Percentiles rank a stretch among this genome's conserved stretches.
These are phyloP conservation scores for Kuraishia molischiana DNA, from an alignment of 805 yeast genomes.

Conservation along the genomic window DNA sequence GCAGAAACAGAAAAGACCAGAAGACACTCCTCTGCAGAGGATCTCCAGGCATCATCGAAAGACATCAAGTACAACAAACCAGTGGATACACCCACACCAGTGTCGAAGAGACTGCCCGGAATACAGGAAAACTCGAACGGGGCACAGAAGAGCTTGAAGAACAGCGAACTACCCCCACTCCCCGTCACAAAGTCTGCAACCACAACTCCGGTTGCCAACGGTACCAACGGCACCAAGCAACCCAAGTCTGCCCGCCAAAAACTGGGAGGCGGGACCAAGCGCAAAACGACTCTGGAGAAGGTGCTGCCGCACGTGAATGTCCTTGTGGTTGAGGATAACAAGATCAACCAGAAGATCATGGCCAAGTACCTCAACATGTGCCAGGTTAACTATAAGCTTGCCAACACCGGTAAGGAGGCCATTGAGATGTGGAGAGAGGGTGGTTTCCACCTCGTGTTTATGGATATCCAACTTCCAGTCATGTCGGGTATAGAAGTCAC, in stretches of 20 bases:
- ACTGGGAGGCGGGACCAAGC: slow-evolving; percentile 3
- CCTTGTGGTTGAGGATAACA: slow-evolving; percentile 91
- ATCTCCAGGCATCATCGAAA: not conserved
- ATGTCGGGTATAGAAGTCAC: slow-evolving; percentile 95
- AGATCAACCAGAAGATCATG: slow-evolving; percentile 85
- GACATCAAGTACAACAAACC: not conserved
- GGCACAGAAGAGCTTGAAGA: not conserved
- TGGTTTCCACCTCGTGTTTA: slow-evolving; percentile 86
- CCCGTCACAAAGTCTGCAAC: not conserved
- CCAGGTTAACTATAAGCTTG: slow-evolving; percentile 74
- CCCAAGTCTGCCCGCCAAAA: not conserved
- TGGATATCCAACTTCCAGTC: slow-evolving; percentile 97
- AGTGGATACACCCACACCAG: not conserved
- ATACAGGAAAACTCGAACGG: not conserved
- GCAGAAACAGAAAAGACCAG: slow-evolving; percentile 1
- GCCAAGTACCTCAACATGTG: slow-evolving; percentile 83
- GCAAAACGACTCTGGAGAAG: slow-evolving; percentile 36
- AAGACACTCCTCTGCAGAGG: not conserved
- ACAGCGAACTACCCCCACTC: not conserved
- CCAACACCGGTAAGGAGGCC: slow-evolving; percentile 92
- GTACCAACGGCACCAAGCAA: not conserved
- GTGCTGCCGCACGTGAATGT: slow-evolving; percentile 87
- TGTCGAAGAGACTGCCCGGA: not conserved
- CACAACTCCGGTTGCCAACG: not conserved
- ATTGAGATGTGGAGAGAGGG: slow-evolving; percentile 91